These are phyloP conservation scores for Ascochyta viciae-villosae DNA, from an alignment of 2,329 filamentous ascomycete species.

Conservation along the genomic window DNA sequence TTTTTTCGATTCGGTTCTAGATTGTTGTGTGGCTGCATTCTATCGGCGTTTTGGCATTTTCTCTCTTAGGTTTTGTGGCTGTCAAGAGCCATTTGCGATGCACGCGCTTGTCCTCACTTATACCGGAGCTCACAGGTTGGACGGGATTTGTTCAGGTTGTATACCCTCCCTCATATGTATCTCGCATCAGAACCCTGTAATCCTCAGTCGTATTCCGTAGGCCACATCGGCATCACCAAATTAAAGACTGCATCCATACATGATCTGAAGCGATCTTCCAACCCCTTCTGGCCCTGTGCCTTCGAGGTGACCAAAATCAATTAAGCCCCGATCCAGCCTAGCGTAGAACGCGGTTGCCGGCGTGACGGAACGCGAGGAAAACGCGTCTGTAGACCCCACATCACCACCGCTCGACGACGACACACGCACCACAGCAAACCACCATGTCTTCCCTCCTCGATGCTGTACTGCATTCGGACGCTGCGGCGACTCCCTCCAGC, in stretches of 20 bases:
- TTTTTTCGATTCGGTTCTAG: background rate
- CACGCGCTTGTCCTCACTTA: background rate
- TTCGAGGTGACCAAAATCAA: background rate
- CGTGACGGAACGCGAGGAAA: slow-evolving; percentile 12
- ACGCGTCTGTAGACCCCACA: slow-evolving; percentile 16
- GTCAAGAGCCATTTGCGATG: background rate
- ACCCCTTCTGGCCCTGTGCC: too few species aligned
- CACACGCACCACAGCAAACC: slow-evolving; percentile 10
- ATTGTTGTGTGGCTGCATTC: background rate
- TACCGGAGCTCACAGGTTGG: background rate
- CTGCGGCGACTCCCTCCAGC: slow-evolving; percentile 49
- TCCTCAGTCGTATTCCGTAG: background rate
- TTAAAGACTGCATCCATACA: background rate
- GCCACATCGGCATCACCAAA: background rate
- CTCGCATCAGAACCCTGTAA: background rate
- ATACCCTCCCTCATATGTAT: slow-evolving; percentile 13
- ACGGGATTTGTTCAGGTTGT: slow-evolving; percentile 3
- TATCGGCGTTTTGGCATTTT: background rate
- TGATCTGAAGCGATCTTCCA: background rate
- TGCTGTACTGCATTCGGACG: slow-evolving; percentile 58
- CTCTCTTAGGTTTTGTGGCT: background rate
- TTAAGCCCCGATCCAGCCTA: slow-evolving; percentile 10
- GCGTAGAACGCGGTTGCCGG: slow-evolving; percentile 12
- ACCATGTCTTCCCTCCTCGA: slow-evolving; percentile 62
- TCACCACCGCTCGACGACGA: slow-evolving; percentile 6